Evolutionary conservation across 139 green algal species (phyloP), one percentile per base, ranked within the genome.

Genomic region (Closterium sp.): DNA sequence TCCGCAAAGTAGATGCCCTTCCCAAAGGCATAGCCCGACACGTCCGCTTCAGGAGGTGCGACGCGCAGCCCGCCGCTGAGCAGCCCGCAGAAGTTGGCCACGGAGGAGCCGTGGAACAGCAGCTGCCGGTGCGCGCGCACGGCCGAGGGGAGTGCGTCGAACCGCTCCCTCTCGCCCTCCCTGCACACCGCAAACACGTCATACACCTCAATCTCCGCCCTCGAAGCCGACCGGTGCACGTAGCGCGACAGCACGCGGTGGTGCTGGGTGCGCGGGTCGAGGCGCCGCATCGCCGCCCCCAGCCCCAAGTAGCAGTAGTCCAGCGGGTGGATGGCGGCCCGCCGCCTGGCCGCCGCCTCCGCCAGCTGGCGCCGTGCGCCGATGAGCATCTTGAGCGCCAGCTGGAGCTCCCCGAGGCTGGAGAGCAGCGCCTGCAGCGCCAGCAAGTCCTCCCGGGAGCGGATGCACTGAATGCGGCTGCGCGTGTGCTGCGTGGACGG

Each of bases 1-100:
- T 92, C 89, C 33, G 89, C 89, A 90, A 92, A 92, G 34, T 92
- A 92, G 30, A 92, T 28, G 1, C 89, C 89, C 38, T 92, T 92
- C 12, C 89, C 89, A 84, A 92, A 92, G 9, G 91, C 91, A 86
- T 92, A 92, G 10, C 89, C 89, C n/a, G 89, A 84, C 30, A 92
- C 89, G 8, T 86, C 84, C 0, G 89, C 89, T 23, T 92, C 89
- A 8, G 89, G 89, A 30, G 89, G 89, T 23, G 89, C 89, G 0
- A 92, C 91, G 6, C 89, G 84, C 81, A 92, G 89, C 33, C 88
- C 88, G 88, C 69, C 66, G 86, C 38, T 33, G 1, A 92, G 89
- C n/a, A 92, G 92, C 28, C 89, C 89, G 8, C 25, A 32, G n/a
- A 31, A 92, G 32, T 92, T 92, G 31, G 89, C 84, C 30, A 81